Conservation (phyloP, 2,329 filamentous ascomycete genomes). For the Cladosporium sp. region DNA sequence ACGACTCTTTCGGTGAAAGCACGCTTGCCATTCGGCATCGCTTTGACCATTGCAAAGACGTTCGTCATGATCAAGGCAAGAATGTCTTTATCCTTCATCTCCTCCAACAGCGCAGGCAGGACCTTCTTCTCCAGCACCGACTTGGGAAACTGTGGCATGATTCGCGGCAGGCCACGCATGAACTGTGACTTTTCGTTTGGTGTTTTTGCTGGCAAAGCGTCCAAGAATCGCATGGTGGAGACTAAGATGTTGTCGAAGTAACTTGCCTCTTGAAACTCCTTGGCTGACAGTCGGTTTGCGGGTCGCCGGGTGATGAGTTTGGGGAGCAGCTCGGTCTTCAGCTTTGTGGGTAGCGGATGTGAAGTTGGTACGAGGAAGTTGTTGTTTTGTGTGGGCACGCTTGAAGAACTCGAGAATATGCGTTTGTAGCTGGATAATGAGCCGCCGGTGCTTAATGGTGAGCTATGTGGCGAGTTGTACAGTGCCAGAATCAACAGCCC, state of each 20-base stretch:
- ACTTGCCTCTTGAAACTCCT: conserved; percentile 88
- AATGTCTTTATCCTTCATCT: conserved; percentile 88
- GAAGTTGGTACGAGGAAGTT: conserved; percentile 70
- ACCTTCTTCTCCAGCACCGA: conserved; percentile 95
- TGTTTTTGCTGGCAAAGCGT: conserved; percentile 87
- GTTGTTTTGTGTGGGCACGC: conserved; percentile 74
- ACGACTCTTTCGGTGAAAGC: conserved; percentile 82
- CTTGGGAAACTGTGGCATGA: conserved; percentile 87
- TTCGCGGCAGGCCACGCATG: conserved; percentile 79
- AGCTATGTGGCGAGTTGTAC: conserved; percentile 91
- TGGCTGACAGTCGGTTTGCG: conserved; percentile 79
- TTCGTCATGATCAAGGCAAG: conserved; percentile 84
- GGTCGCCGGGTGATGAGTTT: conserved; percentile 82
- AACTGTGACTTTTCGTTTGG: conserved; percentile 87
- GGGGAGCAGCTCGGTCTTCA: conserved; percentile 72
- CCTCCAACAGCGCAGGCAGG: conserved; percentile 80
- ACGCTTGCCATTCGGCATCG: conserved; percentile 71
- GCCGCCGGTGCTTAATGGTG: conserved; percentile 76
- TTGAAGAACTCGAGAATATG: conserved; percentile 72
- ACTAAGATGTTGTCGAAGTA: conserved; percentile 98
- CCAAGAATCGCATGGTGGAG: conserved; percentile 92
- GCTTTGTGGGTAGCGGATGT: conserved; percentile 72
- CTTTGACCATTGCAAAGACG: conserved; percentile 81
- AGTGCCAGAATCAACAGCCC: conserved; percentile 83
- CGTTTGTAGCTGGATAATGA: conserved; percentile 83